Conservation (phyloP, 2,329 filamentous ascomycete species). For the Alternaria sp. region DNA sequence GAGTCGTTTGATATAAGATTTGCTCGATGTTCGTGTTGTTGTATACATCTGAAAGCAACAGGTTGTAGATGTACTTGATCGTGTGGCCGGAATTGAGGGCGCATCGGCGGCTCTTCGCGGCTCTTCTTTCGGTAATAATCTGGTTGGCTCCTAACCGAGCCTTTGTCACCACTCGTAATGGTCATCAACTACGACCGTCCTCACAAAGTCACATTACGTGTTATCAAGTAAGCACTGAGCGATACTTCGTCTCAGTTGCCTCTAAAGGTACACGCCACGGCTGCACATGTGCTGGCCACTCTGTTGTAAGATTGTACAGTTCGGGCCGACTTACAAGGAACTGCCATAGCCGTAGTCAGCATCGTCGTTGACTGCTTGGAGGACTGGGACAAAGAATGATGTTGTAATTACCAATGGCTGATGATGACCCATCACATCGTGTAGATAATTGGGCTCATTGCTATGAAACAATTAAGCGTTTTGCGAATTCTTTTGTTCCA, state of each 20-base stretch:
- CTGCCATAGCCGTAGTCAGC: not conserved
- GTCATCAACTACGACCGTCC: not conserved
- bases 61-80: not conserved
- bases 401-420: not conserved
- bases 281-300: not conserved
- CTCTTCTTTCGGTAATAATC: constrained; percentile 9
- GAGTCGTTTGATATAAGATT: not conserved
- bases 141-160: constrained; percentile 26
- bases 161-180: not conserved
- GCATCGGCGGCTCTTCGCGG: constrained; percentile 20
- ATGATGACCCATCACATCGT: not conserved
- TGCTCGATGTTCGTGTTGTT: not conserved
- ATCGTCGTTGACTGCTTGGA: not conserved
- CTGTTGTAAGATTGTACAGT: not conserved
- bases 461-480: not conserved
- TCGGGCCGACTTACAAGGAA: not conserved
- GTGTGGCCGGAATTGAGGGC: constrained; percentile 10
- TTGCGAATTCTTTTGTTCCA: not conserved
- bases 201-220: not conserved
- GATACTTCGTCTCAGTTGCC: not conserved
- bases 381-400: not conserved
- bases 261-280: too few species aligned
- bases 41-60: not conserved
- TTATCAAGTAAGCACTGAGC: not conserved
- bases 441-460: not conserved